Base-by-base conservation (phyloP, 371 early-diverging fungal genomes). In the Mortierella sp. region DNA sequence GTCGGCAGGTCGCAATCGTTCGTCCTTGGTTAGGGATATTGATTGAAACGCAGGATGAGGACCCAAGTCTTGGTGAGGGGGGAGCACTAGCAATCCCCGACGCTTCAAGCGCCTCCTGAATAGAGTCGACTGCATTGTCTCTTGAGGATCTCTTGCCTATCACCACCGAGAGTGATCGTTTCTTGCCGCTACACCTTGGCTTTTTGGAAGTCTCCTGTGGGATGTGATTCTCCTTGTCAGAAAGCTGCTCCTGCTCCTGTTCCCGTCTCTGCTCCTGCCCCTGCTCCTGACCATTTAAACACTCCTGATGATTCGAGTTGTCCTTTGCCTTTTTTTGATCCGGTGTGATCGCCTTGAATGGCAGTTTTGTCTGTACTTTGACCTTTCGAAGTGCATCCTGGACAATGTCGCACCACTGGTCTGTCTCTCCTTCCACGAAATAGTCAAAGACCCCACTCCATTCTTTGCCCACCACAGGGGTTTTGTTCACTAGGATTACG, bases 371-470 rank as follows among this genome's bases (percentile, higher is more conserved):
- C 65, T 72, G 79, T 37, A 71, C 73, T 74, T 74, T 77, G 51
- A 65, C 70, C 57, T 71, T 64, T 26, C 80, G 72, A 48, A 83
- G 44, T 26, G 80, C 70, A 6, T 65, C 64, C 53, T 83, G 70
- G 18, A 87, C 77, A 23, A 83, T 70, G 6, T 83, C 70, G 7
- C 88, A 90, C 91, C 91, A 90, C 23, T 83, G 86, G 65, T 98
- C 97, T 4, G 92, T 87, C 53, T 91, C 89, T 48, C 95, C 95
- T 37, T 94, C 68, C 21, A 98, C 83, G 74, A 93, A 92, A 76
- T 94, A 95, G 75, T 97, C 97, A 84, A 98, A 92, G 2, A 96
- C 84, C 7, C 84, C 87, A 12, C 92, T 94, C 98, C 97, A 97
- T 75, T 91, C 90, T 64, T 90, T 91, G 46, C 70, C 72, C 1